Conservation (phyloP, 106 monocot genomes). For the Narthecium ossifragum region DNA sequence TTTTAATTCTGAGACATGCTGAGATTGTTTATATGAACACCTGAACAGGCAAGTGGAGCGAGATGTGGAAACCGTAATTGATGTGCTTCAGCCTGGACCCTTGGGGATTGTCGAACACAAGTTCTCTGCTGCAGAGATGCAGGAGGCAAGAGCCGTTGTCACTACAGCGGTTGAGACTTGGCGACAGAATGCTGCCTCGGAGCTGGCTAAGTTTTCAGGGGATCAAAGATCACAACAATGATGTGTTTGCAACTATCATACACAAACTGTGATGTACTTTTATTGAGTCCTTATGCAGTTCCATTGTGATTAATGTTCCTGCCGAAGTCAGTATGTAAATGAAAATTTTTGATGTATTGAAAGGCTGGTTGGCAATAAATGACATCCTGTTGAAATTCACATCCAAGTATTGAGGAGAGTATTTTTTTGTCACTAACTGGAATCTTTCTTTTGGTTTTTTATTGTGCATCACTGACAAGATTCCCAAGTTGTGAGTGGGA, state of each 20-base stretch:
- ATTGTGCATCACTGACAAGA: too few species aligned
- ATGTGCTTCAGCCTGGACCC: constrained; percentile 15
- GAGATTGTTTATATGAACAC: too few species aligned
- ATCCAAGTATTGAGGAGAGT: too few species aligned
- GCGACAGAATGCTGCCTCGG: constrained; percentile 5
- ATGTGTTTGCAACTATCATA: not conserved
- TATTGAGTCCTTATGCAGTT: not conserved
- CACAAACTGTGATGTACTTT: not conserved
- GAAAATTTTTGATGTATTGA: not conserved
- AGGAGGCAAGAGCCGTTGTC: constrained; percentile 6
- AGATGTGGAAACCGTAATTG: constrained; percentile 14
- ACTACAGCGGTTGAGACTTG: constrained; percentile 8
- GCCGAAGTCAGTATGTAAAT: not conserved
- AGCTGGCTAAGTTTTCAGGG: not conserved
- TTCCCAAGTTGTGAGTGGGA: too few species aligned
- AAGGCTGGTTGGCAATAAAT: too few species aligned
- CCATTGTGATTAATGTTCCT: not conserved
- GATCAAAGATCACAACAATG: not conserved
- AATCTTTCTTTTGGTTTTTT: too few species aligned
- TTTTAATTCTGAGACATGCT: too few species aligned
- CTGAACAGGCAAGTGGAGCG: constrained; percentile 15
- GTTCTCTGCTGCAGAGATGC: constrained; percentile 12
- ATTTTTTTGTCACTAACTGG: too few species aligned
- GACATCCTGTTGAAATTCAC: too few species aligned
- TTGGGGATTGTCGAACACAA: constrained; percentile 18